phyloP scores from a whole-genome alignment of 2,329 filamentous ascomycete species.

The Aspergillus fijiensis region DNA sequence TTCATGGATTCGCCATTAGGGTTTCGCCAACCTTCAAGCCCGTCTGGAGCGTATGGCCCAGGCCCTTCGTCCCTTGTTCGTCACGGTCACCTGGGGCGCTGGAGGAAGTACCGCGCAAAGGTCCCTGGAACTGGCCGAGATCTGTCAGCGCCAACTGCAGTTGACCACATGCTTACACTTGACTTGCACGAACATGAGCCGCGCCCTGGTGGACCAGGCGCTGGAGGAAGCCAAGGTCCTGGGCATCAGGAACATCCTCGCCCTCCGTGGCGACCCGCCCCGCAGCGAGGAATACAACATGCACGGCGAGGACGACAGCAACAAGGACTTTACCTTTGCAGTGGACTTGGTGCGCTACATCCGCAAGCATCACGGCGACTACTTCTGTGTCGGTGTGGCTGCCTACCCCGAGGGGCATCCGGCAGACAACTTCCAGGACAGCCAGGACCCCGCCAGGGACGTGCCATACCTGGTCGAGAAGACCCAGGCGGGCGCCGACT shows the following conservation, averaged over 20 bases:
- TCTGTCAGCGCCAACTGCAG: slow-evolving; percentile 88
- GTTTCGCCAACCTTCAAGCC: slow-evolving; percentile 88
- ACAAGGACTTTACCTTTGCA: slow-evolving; percentile 83
- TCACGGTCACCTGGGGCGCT: slow-evolving; percentile 97
- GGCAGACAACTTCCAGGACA: slow-evolving; percentile 83
- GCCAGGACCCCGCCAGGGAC: slow-evolving; percentile 65
- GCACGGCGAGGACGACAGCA: slow-evolving; percentile 59
- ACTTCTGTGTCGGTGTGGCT: slow-evolving; percentile 94
- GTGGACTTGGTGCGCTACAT: slow-evolving; percentile 90
- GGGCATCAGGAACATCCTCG: slow-evolving; percentile 91
- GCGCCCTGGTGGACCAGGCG: slow-evolving; percentile 78
- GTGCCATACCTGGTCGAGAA: slow-evolving; percentile 89
- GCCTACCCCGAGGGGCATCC: slow-evolving; percentile 95
- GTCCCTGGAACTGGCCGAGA: slow-evolving; percentile 89
- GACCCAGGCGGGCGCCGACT: slow-evolving; percentile 86
- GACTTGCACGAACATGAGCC: slow-evolving; percentile 97
- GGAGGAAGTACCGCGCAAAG: slow-evolving; percentile 89
- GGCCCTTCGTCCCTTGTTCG: slow-evolving; percentile 85
- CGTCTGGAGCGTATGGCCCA: slow-evolving; percentile 94
- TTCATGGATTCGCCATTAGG: slow-evolving; percentile 46
- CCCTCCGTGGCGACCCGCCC: slow-evolving; percentile 86
- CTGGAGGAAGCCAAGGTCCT: slow-evolving; percentile 86
- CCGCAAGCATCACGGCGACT: slow-evolving; percentile 78
- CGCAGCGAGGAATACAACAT: slow-evolving; percentile 82
- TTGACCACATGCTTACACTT: slow-evolving; percentile 94